Base-by-base conservation (phyloP, 345 rosid species). In the Brassica carinata region DNA sequence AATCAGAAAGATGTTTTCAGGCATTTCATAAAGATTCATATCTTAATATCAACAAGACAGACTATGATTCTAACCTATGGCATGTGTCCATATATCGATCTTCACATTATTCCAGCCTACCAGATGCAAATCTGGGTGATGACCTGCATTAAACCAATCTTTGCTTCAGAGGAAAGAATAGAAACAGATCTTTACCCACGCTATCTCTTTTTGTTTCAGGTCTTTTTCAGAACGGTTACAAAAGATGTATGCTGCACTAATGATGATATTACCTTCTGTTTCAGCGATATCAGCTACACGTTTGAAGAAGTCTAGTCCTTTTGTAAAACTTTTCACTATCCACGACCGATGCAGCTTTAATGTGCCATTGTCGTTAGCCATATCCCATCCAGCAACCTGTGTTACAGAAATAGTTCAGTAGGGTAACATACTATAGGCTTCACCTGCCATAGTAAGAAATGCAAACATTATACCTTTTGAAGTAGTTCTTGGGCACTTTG, bases 71-170 rank as follows among this genome's bases (percentile, higher is more conserved):
- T 90, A 81, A 92, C 99, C 99, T 78, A 90, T 87, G 1, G 97
- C 90, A 86, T 93, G 98, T 0, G 99, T 93, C 92, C 99, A 92
- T 82, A 93, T 90, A 85, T 96, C 99, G 66, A 96, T 85, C 45
- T 86, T 90, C 5, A 93, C 87, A 85, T 90, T 90, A 85, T 96
- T 96, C 99, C 99, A 96, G 77, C 97, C 95, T 8, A 92, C 94
- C 69, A 96, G 96, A 89, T 96, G 99, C 82, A 96, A 90, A 85
- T 96, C 97, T 40, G 98, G 99, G 87, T 90, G 99, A 87, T 96
- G 98, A 75, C 97, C 98, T 93, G 89, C 89, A 86, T 51, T 40
- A 69, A 73, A 34, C 36, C 73, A 3, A 55, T 71, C 30, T 27
- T 38, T 67, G 43, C 62, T 6, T 80, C 17, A 81, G 67, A 67